Evolutionary conservation across 2,329 filamentous ascomycete genomes (phyloP).

Genomic region (Colletotrichum tropicale): DNA sequence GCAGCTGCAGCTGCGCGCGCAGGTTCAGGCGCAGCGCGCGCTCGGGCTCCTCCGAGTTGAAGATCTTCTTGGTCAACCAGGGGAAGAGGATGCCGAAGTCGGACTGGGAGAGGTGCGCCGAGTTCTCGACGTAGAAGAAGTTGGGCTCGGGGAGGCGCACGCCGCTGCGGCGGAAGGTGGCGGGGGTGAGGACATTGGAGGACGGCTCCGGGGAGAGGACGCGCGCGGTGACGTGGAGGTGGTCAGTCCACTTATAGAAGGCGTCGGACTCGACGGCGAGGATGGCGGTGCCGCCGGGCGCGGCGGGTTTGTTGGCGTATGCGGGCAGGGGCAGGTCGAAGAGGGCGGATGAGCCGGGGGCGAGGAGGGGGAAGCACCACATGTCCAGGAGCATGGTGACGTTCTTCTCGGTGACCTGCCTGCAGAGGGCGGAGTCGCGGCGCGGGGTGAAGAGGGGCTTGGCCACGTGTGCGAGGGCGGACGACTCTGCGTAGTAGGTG

Average conservation of each 20-base stretch:
- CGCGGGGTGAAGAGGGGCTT: constrained; percentile 67
- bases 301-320: constrained; percentile 58
- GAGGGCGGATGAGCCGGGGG: constrained; percentile 65
- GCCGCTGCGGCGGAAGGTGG: constrained; percentile 45
- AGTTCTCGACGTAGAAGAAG: constrained; percentile 75
- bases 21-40: constrained; percentile 56
- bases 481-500: constrained; percentile 67
- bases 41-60: constrained; percentile 62
- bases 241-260: constrained; percentile 79
- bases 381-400: constrained; percentile 77
- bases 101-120: constrained; percentile 82
- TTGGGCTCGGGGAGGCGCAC: constrained; percentile 57
- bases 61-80: constrained; percentile 65
- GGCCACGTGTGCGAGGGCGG: constrained; percentile 50
- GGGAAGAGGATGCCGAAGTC: constrained; percentile 87
- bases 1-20: constrained; percentile 53
- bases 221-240: constrained; percentile 72
- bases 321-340: constrained; percentile 76
- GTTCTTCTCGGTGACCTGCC: constrained; percentile 71
- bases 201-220: constrained; percentile 64
- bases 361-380: constrained; percentile 77
- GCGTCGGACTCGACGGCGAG: constrained; percentile 77
- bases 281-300: constrained; percentile 61
- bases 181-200: constrained; percentile 42
- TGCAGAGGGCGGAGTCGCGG: constrained; percentile 57